Conservation (phyloP, 805 yeast genomes). For the Cyberlindnera nakhonratchasimensis region DNA sequence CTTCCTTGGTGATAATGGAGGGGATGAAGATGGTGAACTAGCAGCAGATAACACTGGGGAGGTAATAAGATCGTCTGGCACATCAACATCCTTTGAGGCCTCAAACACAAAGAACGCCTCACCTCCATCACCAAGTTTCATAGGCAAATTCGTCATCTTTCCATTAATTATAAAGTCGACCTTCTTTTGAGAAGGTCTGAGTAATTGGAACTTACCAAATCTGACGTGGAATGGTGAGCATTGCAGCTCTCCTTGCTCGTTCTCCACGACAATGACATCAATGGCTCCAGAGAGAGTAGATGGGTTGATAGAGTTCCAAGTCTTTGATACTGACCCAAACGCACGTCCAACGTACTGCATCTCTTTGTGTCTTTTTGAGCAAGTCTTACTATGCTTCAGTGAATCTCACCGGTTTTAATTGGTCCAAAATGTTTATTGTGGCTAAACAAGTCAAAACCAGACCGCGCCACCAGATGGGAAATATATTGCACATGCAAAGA, state of each 20-base stretch:
- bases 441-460: too few relatives aligned
- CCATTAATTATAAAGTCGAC: constrained; percentile 88
- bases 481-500: too few relatives aligned
- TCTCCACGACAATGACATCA: constrained; percentile 92
- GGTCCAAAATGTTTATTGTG: too few relatives aligned
- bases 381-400: too few relatives aligned
- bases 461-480: too few relatives aligned
- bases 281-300: constrained; percentile 96
- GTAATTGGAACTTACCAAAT: constrained; percentile 89
- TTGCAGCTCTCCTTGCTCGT: constrained; percentile 68
- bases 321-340: constrained; percentile 89
- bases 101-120: constrained; percentile 97
- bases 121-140: constrained; percentile 97
- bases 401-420: too few relatives aligned
- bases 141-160: constrained; percentile 74
- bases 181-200: constrained; percentile 93
- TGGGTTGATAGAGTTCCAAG: constrained; percentile 96
- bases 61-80: constrained; percentile 67
- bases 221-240: constrained; percentile 97
- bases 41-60: constrained; percentile 29
- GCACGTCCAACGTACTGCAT: constrained; percentile 98
- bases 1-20: constrained; percentile 25
- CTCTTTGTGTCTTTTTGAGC: neutral
- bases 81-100: constrained; percentile 53
- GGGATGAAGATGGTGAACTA: constrained; percentile 21